Evolutionary conservation across 2,329 filamentous ascomycete genomes (phyloP), one percentile per base, ranked within the genome.

Genomic region (Epichloe coenophiala): DNA sequence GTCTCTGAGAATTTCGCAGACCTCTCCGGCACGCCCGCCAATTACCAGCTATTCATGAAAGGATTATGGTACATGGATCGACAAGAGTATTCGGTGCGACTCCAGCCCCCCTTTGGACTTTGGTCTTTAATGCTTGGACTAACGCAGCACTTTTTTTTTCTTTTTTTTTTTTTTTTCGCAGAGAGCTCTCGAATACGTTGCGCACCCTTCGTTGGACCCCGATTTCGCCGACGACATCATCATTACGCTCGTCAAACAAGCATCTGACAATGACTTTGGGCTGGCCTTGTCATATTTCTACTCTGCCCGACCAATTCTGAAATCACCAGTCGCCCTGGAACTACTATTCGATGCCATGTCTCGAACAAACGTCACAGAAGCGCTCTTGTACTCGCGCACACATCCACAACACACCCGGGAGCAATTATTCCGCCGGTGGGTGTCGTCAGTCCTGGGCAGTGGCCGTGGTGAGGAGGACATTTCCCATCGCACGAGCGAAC

Each of bases 221-320:
- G 88, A 88, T 49, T 94, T 93, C 60, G 78, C 86, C 51, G 87
- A 93, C 66, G 86, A 94, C 54, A 90, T 94, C 48, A 74, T 93
- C 57, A 76, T 77, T 27, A 75, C 77, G 4, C 76, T 93, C 4
- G 78, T 87, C 48, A 75, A 77, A 38, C 75, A 81, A 55, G 73
- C 80, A 21, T 68, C 76, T 38, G 69, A 73, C 41, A 69, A 75
- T 51, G 81, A 88, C 61, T 77, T 79, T 58, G 75, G 70, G 27
- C 73, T 90, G 2, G 77, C 86, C 0, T 74, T 93, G 31, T 83
- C 86, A 11, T 94, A 93, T 67, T 93, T 86, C 67, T 76, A 89
- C 56, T 80, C 83, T 12, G 82, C 84, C 1, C 81, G 82, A 56
- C 88, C 88, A 2, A 78, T 84, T 19, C 71, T 95, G n/a, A 78